A percentile compares a stretch with the other conserved stretches of the same genome.
phyloP scores from a whole-genome alignment of 257 asterid genomes.

The Vinca minor region DNA sequence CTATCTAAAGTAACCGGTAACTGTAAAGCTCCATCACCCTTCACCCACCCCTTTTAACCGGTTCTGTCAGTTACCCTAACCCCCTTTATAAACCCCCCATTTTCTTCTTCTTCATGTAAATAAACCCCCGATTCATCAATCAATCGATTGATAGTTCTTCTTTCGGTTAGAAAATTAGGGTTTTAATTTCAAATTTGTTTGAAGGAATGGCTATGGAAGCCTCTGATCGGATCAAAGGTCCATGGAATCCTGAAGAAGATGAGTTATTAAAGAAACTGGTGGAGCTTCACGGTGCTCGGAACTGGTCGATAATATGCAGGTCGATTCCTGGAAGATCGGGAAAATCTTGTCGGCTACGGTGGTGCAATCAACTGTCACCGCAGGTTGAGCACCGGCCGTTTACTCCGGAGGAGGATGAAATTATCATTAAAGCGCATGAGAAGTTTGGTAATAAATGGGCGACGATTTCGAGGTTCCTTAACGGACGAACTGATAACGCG shows the following conservation, averaged over 20 bases:
- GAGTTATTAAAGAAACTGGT: slow-evolving; percentile 28
- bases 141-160: too few relatives aligned
- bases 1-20: slow-evolving; percentile 26
- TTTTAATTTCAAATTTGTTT: not conserved
- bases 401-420: slow-evolving; percentile 39
- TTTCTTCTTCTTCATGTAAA: not conserved
- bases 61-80: slow-evolving; percentile 24
- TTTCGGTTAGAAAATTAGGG: not conserved
- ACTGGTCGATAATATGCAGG: slow-evolving; percentile 39
- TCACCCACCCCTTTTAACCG: slow-evolving; percentile 19
- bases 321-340: slow-evolving; percentile 51
- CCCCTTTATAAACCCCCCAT: slow-evolving; percentile 12
- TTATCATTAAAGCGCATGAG: slow-evolving; percentile 33
- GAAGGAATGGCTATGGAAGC: slow-evolving; percentile 2
- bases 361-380: slow-evolving; percentile 57
- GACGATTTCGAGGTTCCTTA: slow-evolving; percentile 29
- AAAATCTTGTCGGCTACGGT: slow-evolving; percentile 47
- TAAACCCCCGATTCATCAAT: not conserved
- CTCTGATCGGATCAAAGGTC: slow-evolving; percentile 34
- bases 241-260: slow-evolving; percentile 50
- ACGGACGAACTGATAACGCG: slow-evolving; percentile 44
- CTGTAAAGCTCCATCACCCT: slow-evolving; percentile 27
- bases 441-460: slow-evolving; percentile 43
- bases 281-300: slow-evolving; percentile 33
- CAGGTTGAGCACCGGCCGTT: slow-evolving; percentile 41